These are phyloP conservation scores for Beauveria sp. DNA, from an alignment of 2,329 filamentous ascomycete species.

Conservation along the genomic window DNA sequence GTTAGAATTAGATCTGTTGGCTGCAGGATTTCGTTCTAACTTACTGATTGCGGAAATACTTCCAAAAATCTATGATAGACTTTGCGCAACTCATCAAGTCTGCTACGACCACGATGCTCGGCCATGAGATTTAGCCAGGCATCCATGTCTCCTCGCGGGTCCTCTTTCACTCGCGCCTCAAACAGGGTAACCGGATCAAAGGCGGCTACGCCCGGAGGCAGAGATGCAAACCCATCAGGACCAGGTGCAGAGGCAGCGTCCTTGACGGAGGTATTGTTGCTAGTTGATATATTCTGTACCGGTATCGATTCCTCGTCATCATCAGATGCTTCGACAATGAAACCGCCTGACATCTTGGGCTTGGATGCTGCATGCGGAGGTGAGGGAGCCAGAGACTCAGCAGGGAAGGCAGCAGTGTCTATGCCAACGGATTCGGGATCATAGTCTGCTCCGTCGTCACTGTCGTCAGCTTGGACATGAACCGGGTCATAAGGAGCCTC, in stretches of 20 bases:
- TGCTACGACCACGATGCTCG: slow-evolving; percentile 74
- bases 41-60: slow-evolving; percentile 84
- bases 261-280: slow-evolving; percentile 11
- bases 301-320: slow-evolving; percentile 23
- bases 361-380: slow-evolving; percentile 30
- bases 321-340: slow-evolving; percentile 53
- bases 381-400: neutral
- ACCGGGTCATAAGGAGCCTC: slow-evolving; percentile 39
- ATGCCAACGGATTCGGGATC: slow-evolving; percentile 49
- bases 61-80: slow-evolving; percentile 82
- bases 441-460: slow-evolving; percentile 50
- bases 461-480: slow-evolving; percentile 40
- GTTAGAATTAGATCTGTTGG: slow-evolving; percentile 25
- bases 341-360: slow-evolving; percentile 52
- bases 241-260: slow-evolving; percentile 11
- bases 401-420: slow-evolving; percentile 20
- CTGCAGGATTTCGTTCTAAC: slow-evolving; percentile 30
- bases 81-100: slow-evolving; percentile 70
- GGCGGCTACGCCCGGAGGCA: slow-evolving; percentile 32
- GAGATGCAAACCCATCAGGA: slow-evolving; percentile 22
- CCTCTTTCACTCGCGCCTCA: slow-evolving; percentile 86
- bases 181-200: slow-evolving; percentile 69
- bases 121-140: slow-evolving; percentile 84
- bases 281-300: slow-evolving; percentile 4
- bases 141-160: slow-evolving; percentile 85